Evolutionary conservation across 2,329 filamentous ascomycete species (phyloP).

Genomic region (Fusarium graminum): DNA sequence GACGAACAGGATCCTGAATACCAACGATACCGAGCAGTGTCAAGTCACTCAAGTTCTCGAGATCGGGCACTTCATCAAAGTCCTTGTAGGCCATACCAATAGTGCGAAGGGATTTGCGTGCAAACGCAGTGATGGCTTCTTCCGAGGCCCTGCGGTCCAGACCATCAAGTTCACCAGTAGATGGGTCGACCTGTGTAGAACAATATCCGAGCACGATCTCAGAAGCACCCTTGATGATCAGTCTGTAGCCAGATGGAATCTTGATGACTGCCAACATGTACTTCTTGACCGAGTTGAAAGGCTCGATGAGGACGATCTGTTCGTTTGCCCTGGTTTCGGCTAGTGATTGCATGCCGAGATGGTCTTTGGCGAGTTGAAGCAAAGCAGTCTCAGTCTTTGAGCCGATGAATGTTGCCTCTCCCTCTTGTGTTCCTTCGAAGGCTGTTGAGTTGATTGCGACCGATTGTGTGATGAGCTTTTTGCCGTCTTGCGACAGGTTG

Average conservation of each 20-base stretch:
- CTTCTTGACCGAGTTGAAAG: conserved; percentile 81
- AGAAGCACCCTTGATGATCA: conserved; percentile 74
- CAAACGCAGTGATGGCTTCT: conserved; percentile 80
- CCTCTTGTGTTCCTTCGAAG: conserved; percentile 78
- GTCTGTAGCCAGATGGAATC: conserved; percentile 65
- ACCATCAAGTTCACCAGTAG: conserved; percentile 60
- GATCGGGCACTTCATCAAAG: conserved; percentile 70
- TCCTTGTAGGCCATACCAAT: conserved; percentile 88
- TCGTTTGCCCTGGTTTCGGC: conserved; percentile 72
- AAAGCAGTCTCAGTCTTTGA: conserved; percentile 84
- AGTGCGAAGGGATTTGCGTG: conserved; percentile 82
- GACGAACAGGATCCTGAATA: conserved; percentile 83
- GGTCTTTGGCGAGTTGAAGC: conserved; percentile 74
- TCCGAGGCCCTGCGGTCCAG: conserved; percentile 67
- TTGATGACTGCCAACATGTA: conserved; percentile 75
- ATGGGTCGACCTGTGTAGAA: conserved; percentile 58
- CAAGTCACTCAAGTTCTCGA: conserved; percentile 70
- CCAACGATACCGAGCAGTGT: conserved; percentile 75
- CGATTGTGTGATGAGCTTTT: conserved; percentile 55
- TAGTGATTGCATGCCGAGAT: conserved; percentile 76
- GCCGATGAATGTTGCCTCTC: conserved; percentile 75
- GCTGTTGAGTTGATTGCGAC: conserved; percentile 77
- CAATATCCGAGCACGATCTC: conserved; percentile 72
- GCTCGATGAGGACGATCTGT: conserved; percentile 75
- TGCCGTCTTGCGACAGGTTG: conserved; percentile 40